Conservation (phyloP, 1,284 basidiomycete genomes). For the Rhizopogon parksii region DNA sequence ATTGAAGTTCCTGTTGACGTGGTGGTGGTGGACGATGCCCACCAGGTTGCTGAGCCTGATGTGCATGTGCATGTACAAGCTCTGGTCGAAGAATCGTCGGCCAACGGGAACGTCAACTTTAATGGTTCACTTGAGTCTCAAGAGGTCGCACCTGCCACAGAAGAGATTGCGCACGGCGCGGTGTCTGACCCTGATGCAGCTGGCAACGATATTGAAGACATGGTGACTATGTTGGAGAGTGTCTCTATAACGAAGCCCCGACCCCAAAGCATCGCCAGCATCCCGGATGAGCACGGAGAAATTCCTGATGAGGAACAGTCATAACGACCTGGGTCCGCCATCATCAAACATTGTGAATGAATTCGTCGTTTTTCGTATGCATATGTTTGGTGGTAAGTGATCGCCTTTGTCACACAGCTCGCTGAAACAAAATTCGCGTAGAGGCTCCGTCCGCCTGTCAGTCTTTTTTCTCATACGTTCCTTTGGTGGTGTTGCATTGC, state of each 20-base stretch:
- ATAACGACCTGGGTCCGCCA: conserved; percentile 10
- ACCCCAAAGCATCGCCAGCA: conserved; percentile 37
- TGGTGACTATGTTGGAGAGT: conserved; percentile 58
- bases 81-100: conserved; percentile 10
- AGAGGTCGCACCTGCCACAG: conserved; percentile 13
- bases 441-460: conserved; percentile 14
- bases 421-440: not conserved
- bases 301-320: conserved; percentile 16
- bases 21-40: conserved; percentile 7
- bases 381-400: conserved; percentile 25
- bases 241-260: conserved; percentile 32
- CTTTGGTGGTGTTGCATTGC: conserved; percentile 20
- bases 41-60: conserved; percentile 15
- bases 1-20: conserved; percentile 10
- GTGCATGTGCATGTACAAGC: conserved; percentile 13
- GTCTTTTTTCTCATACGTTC: conserved; percentile 28
- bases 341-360: conserved; percentile 18
- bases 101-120: conserved; percentile 3
- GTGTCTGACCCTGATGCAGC: conserved; percentile 10
- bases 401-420: not conserved
- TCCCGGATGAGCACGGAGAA: conserved; percentile 39
- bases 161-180: conserved; percentile 14
- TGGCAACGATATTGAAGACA: conserved; percentile 48
- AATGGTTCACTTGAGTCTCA: conserved; percentile 14
- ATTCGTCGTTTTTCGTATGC: conserved; percentile 18